Evolutionary conservation across 2,329 filamentous ascomycete genomes (phyloP).

Genomic region (Thermothelomyces thermophilus): DNA sequence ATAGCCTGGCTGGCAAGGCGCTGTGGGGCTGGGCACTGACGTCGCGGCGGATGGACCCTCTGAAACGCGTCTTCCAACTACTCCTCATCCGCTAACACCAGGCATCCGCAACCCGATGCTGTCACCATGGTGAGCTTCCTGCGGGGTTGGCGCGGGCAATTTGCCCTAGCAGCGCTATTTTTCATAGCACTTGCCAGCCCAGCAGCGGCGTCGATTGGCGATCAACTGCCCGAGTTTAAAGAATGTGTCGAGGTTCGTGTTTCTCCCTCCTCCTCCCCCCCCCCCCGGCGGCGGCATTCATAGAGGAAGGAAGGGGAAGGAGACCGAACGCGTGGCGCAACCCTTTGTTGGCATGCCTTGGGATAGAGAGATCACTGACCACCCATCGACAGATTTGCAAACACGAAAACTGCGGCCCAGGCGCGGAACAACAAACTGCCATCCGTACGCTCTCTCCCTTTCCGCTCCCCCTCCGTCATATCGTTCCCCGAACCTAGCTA

Average conservation of each 20-base stretch:
- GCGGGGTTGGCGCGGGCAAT: slow-evolving; percentile 2
- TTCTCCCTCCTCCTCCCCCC: slow-evolving; percentile 5
- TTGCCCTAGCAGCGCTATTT: slow-evolving; percentile 28
- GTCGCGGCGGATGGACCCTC: background rate
- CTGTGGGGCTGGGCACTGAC: background rate
- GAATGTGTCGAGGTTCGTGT: slow-evolving; percentile 72
- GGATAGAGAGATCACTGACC: background rate
- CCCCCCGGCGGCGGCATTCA: too few relatives aligned
- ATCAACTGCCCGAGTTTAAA: slow-evolving; percentile 78
- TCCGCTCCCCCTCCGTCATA: slow-evolving; percentile 9
- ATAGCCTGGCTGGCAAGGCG: too few relatives aligned
- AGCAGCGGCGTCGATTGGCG: slow-evolving; percentile 70
- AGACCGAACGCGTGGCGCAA: too few relatives aligned
- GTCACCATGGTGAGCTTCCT: slow-evolving; percentile 4
- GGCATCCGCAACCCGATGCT: slow-evolving; percentile 1
- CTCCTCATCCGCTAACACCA: background rate
- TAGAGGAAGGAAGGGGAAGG: too few relatives aligned
- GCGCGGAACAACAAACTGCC: slow-evolving; percentile 45
- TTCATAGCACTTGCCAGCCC: slow-evolving; percentile 34
- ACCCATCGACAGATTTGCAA: slow-evolving; percentile 61
- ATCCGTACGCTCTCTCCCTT: slow-evolving; percentile 56
- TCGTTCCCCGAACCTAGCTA: slow-evolving; percentile 2
- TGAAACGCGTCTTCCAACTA: slow-evolving; percentile 2
- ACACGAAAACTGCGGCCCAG: slow-evolving; percentile 67
- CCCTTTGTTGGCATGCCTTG: too few relatives aligned